Base-by-base conservation (phyloP, 2,329 filamentous ascomycete genomes). In the Aspergillus fumigatus region DNA sequence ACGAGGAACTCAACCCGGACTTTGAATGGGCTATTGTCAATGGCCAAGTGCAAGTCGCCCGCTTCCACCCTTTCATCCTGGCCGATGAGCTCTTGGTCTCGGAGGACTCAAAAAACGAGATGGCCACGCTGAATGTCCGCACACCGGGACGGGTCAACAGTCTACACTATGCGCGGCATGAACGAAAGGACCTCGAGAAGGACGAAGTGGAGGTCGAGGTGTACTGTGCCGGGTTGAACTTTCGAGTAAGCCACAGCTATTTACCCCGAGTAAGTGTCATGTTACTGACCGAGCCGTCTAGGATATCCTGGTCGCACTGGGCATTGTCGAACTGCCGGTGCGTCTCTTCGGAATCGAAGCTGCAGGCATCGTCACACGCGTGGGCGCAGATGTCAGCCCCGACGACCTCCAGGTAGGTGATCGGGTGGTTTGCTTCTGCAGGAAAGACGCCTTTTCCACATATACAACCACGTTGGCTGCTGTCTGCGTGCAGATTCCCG, bases 201-300 rank as follows among this genome's bases (percentile, higher is more conserved):
- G 58, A 69, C 27, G 52, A 65, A 14, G 62, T 70, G 10, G 62
- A 68, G 38, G 52, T 70, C 3, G 52, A 66, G 21, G 53, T 61
- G 1, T 47, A 50, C 29, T 32, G 32, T 2, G 45, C 45, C 10
- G 54, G 54, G 2, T 19, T 56, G 21, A 56, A 56, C 25, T 53
- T 50, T 27, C 10, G 35, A 19, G 54, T 56, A 38, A 32, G n/a
- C n/a, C n/a, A n/a, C n/a, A n/a, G n/a, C n/a, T n/a, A 29, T 10
- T 10, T 29, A 3, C 9, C 27, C 27, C 10, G 9, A 29, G 27
- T 1, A 4, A 11, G 27, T 29, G 3, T 29, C 27, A 29, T 11
- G 27, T 29, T 29, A 29, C 27, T 29, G 27, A 29, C 9, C 0
- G 9, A 29, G 9, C 10, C 27, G 9, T 29, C 56, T 62, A 57